A percentile compares a stretch with the other conserved stretches of the same genome.
Evolutionary conservation across 2,329 filamentous ascomycete species (phyloP).

Genomic region (Cercospora sp.): DNA sequence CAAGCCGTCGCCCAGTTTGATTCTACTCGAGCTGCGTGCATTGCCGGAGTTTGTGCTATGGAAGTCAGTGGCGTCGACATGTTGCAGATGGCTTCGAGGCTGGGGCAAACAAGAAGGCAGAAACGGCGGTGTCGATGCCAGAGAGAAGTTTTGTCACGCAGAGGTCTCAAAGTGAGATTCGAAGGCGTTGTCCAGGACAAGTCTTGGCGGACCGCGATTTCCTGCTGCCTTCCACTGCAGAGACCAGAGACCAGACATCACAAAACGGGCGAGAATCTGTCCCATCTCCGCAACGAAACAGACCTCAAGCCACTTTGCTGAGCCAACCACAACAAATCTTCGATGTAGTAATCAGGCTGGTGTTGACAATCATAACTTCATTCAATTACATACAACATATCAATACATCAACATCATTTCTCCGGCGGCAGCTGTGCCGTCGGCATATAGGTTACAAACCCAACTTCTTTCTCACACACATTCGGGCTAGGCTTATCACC

Average conservation of each 20-base stretch:
- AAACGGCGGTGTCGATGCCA: background rate
- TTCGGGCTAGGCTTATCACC: background rate
- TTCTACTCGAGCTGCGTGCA: background rate
- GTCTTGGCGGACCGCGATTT: background rate
- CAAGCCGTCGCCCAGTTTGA: background rate
- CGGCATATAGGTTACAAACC: slow-evolving; percentile 7
- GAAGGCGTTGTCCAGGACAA: background rate
- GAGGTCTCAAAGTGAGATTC: background rate
- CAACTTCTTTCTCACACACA: background rate
- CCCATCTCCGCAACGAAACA: background rate
- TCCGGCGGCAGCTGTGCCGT: slow-evolving; percentile 8
- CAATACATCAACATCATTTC: background rate
- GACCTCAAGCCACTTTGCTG: background rate
- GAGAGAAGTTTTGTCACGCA: background rate
- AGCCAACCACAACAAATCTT: background rate
- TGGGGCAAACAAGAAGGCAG: background rate
- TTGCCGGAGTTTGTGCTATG: background rate
- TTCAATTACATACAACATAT: background rate
- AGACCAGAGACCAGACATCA: background rate
- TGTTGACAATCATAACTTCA: background rate
- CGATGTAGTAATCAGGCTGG: background rate
- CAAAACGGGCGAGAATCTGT: background rate
- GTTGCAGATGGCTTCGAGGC: background rate
- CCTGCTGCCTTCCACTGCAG: background rate
- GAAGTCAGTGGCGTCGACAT: background rate